These are phyloP conservation scores for Baeospora myosura DNA, from an alignment of 1,284 basidiomycete genomes.

Conservation along the genomic window DNA sequence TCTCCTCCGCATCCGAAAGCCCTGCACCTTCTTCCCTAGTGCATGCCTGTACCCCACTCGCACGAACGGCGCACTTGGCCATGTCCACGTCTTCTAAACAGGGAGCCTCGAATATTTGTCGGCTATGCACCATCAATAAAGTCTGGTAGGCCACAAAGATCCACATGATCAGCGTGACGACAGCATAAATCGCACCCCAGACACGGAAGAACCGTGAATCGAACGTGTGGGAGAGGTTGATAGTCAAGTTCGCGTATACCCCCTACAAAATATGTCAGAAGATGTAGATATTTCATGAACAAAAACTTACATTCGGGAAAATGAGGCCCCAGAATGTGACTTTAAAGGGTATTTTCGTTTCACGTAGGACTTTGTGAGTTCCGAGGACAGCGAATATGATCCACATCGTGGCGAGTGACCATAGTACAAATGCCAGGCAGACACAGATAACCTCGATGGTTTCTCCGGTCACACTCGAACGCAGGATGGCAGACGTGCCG, in stretches of 20 bases:
- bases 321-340: constrained; percentile 52
- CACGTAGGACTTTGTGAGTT: constrained; percentile 32
- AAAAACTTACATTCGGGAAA: constrained; percentile 49
- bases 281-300: neutral
- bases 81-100: constrained; percentile 23
- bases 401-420: constrained; percentile 51
- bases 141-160: constrained; percentile 40
- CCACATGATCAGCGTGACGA: constrained; percentile 51
- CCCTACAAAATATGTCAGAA: constrained; percentile 28
- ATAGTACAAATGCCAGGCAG: constrained; percentile 41
- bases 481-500: constrained; percentile 21
- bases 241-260: constrained; percentile 60
- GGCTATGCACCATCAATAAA: constrained; percentile 27
- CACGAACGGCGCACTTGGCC: neutral
- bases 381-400: constrained; percentile 41
- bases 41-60: too few relatives aligned
- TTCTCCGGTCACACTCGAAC: constrained; percentile 25
- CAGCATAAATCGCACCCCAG: constrained; percentile 47
- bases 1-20: too few relatives aligned
- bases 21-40: too few relatives aligned
- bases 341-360: constrained; percentile 35
- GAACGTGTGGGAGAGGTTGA: constrained; percentile 43
- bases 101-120: constrained; percentile 40
- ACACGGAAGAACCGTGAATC: constrained; percentile 46
- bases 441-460: constrained; percentile 37